Evolutionary conservation across 768 basidiomycete species (phyloP), one percentile per base, ranked within the genome.

Genomic region (Lentinula guzmanii): DNA sequence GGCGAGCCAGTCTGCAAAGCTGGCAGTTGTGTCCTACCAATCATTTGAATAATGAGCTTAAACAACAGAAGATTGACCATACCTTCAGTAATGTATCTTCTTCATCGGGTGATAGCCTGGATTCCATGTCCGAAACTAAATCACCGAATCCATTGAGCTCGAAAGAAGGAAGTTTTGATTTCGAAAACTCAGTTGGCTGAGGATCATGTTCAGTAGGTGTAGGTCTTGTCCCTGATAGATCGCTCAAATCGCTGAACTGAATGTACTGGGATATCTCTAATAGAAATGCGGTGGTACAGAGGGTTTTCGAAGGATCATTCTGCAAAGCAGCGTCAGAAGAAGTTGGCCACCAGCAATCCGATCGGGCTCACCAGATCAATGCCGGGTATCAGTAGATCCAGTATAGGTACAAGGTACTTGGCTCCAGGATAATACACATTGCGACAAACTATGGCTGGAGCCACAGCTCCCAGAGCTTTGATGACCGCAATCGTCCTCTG

Each of bases 401-500:
- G 78, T 48, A 95, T 86, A 4, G 87, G 85, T 10, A 91, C 77
- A 10, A 96, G 80, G 70, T 91, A 83, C 69, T 92, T 92, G 3
- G 90, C 91, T 13, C 93, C 93, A 5, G 84, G 79, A 64, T 91
- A 89, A 73, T 91, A 91, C 11, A 92, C 82, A 18, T 86, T 77
- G 2, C 93, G 83, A 42, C 86, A 90, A n/a, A 90, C 83, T 42
- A 96, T 79, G 3, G 91, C 86, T 24, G 89, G 87, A 8, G 88
- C 86, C n/a, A 92, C 77, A 45, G 90, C 89, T 34, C 89, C 86
- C 7, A 95, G 78, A 2, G 91, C 91, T 64, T 91, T 92, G 70
- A 95, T 93, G 31, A 92, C 86, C 8, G 93, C 87, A 50, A 89
- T 82, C 0, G 92, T 95, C 53, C 93, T 79, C 65, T 93, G 88